Evolutionary conservation across 2,329 filamentous ascomycete genomes (phyloP), one percentile per base, ranked within the genome.

Genomic region (Colletotrichum trifolii): DNA sequence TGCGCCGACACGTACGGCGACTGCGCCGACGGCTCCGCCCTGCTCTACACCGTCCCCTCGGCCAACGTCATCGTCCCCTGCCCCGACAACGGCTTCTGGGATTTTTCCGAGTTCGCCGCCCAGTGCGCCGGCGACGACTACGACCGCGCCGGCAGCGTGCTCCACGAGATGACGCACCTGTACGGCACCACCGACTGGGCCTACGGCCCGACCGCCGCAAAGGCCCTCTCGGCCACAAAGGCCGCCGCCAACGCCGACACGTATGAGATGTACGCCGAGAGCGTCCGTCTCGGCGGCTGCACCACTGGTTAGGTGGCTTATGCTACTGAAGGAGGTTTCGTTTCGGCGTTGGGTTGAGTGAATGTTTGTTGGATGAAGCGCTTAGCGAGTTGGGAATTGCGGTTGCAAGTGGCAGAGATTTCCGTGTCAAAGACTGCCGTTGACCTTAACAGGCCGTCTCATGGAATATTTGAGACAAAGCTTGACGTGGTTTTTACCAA

Each of bases 71-170:
- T 66, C n/a, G 63, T 66, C 1, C 63, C 63, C 17, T 66, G 63
- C 63, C 46, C 63, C 40, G 63, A 63, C 63, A 66, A 66, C 58
- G 63, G 63, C 52, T 66, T 57, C 58, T 66, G 63, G 63, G 63
- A 11, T 33, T 66, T 66, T 47, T 58, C 63, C 7, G 63, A 66
- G 53, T 15, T 63, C n/a, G 63, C 63, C 0, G 12, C 63, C 4
- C 40, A 53, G 42, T 66, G 63, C 58, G 13, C 58, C 2, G 58
- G 63, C 6, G 63, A 66, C 47, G 63, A 66, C 36, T 66, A 62
- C 47, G 63, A 66, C 63, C 38, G 40, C 11, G 63, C 58, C 2
- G 63, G 63, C n/a, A 56, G 52, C 58, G 53, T 66, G 1, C 63
- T 66, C 1, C 63, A 66, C 53, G 63, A 66, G 58, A 66, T 66